These are phyloP conservation scores for Schwanniomyces yamadae DNA, from an alignment of 805 yeast species.

Conservation along the genomic window DNA sequence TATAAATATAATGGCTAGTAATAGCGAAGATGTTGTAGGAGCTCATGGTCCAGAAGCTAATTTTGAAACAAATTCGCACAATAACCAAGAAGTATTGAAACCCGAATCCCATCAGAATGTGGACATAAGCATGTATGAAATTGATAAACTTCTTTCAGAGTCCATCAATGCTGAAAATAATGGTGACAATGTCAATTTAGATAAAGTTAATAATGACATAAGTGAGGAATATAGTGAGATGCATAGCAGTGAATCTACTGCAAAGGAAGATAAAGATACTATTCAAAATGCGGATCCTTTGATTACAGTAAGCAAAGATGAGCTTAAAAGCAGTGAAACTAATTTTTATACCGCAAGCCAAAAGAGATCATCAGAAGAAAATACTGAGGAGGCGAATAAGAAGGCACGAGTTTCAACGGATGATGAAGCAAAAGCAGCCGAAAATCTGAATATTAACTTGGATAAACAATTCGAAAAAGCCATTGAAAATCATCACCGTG, in stretches of 20 bases:
- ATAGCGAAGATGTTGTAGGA: neutral
- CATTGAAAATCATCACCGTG: conserved; percentile 16
- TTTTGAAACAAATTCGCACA: neutral
- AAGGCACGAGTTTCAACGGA: neutral
- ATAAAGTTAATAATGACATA: neutral
- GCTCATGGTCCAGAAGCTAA: neutral
- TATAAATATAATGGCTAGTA: neutral
- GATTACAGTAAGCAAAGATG: neutral
- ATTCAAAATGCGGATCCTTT: neutral
- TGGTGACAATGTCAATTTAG: conserved; percentile 1
- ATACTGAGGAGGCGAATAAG: neutral
- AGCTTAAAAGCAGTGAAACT: neutral
- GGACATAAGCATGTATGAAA: conserved; percentile 13
- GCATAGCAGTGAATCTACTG: neutral
- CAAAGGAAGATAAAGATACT: neutral
- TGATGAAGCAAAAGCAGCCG: neutral
- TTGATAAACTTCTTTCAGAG: conserved; percentile 20
- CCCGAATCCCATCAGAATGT: conserved; percentile 7
- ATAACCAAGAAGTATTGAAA: neutral
- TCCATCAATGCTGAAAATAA: conserved; percentile 10
- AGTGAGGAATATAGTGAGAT: too few species aligned
- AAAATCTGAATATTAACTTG: conserved; percentile 5
- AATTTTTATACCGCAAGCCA: neutral
- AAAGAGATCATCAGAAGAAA: conserved; percentile 2
- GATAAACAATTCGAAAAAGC: conserved; percentile 20